Evolutionary conservation across 257 asterid species (phyloP).

Genomic region (Gardenia jasminoides): DNA sequence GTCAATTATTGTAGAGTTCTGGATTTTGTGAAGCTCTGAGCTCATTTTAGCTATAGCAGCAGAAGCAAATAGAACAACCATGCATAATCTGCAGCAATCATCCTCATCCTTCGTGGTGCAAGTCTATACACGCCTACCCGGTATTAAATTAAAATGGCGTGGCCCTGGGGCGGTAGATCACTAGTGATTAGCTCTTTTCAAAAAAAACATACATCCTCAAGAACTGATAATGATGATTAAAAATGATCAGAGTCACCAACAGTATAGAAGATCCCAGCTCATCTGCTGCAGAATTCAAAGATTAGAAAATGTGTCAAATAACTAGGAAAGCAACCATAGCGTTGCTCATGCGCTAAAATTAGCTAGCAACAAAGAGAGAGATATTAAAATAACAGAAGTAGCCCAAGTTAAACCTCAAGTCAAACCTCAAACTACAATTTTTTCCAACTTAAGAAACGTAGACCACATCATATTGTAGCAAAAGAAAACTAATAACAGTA

Average conservation of each 20-base stretch:
- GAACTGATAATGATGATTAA: not conserved
- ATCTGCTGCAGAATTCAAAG: not conserved
- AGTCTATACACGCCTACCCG: not conserved
- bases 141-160: not conserved
- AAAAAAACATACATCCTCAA: not conserved
- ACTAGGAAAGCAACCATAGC: too few species aligned
- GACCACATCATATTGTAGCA: not conserved
- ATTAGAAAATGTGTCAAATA: not conserved
- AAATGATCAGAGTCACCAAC: not conserved
- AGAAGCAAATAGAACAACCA: not conserved
- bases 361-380: not conserved
- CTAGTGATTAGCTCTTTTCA: not conserved
- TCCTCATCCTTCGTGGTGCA: not conserved
- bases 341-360: not conserved
- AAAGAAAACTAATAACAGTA: not conserved
- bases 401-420: not conserved
- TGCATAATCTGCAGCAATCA: not conserved
- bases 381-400: not conserved
- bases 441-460: conserved; percentile 1
- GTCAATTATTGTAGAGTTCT: conserved; percentile 11
- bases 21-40: conserved; percentile 8
- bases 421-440: conserved; percentile 5
- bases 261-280: not conserved
- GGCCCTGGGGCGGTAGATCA: not conserved
- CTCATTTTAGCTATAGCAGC: not conserved